A percentile compares a stretch with the other conserved stretches of the same genome.
Evolutionary conservation across 768 basidiomycete genomes (phyloP).

Genomic region (Clitopilus hobsonii): DNA sequence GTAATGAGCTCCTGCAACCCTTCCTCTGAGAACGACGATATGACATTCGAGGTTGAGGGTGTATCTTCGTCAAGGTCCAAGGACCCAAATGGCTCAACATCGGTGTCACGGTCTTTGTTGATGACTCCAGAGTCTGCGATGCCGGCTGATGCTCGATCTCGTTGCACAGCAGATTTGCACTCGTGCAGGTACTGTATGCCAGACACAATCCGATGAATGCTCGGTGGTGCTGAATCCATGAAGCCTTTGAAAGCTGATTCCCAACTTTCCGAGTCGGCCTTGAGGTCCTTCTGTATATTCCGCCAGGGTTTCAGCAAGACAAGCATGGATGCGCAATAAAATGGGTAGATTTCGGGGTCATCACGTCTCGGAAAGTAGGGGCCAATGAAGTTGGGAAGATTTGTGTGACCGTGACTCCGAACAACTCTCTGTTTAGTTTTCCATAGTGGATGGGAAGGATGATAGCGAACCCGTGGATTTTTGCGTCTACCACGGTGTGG

Average conservation of each 20-base stretch:
- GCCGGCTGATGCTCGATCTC: not conserved
- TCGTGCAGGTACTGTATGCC: not conserved
- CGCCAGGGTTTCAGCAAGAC: slow-evolving; percentile 35
- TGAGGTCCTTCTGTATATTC: slow-evolving; percentile 19
- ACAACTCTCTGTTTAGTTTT: slow-evolving; percentile 15
- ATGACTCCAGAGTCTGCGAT: not conserved
- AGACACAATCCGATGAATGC: not conserved
- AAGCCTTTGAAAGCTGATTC: slow-evolving; percentile 7
- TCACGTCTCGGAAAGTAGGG: slow-evolving; percentile 23
- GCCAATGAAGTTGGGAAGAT: slow-evolving; percentile 31
- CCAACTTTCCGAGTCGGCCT: slow-evolving; percentile 15
- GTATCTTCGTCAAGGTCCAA: too few species aligned
- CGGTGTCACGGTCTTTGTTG: not conserved
- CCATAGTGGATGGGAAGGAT: not conserved
- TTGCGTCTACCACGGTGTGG: not conserved
- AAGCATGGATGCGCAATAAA: slow-evolving; percentile 33
- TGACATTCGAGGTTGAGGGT: too few species aligned
- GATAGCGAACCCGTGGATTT: not conserved
- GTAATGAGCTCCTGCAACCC: too few species aligned
- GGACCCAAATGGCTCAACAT: too few species aligned
- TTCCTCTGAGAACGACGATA: too few species aligned
- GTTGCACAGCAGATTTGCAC: not conserved
- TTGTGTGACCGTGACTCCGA: slow-evolving; percentile 21
- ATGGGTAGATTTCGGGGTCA: slow-evolving; percentile 9
- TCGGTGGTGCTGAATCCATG: not conserved